phyloP scores from a whole-genome alignment of 768 basidiomycete genomes.

The Mycena maculata region DNA sequence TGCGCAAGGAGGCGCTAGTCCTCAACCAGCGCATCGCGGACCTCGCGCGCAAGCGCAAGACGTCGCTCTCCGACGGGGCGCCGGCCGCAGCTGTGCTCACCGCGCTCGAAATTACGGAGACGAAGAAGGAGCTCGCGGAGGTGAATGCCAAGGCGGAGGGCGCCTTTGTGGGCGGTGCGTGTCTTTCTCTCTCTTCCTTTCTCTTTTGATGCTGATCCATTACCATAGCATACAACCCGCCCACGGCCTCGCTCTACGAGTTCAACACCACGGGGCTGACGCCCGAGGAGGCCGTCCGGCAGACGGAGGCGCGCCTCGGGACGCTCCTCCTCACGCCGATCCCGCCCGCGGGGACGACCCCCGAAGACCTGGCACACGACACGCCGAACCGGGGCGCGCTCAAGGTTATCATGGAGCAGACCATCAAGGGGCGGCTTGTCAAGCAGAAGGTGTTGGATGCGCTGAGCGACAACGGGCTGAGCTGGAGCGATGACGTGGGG shows the following conservation, averaged over 20 bases:
- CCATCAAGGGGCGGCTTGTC: slow-evolving; percentile 32
- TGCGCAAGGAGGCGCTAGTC: slow-evolving; percentile 34
- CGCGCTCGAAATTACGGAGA: slow-evolving; percentile 28
- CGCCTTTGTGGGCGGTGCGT: slow-evolving; percentile 31
- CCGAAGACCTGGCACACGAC: slow-evolving; percentile 30
- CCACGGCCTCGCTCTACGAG: slow-evolving; percentile 34
- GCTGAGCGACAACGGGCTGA: slow-evolving; percentile 26
- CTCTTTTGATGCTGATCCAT: background rate
- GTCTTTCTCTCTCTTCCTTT: background rate
- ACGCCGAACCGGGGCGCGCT: slow-evolving; percentile 32
- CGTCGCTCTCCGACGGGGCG: slow-evolving; percentile 13
- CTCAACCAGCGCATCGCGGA: slow-evolving; percentile 29
- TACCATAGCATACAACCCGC: slow-evolving; percentile 29
- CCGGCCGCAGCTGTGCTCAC: slow-evolving; percentile 24
- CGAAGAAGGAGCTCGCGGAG: slow-evolving; percentile 29
- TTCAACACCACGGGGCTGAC: slow-evolving; percentile 36
- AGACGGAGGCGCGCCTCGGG: slow-evolving; percentile 31
- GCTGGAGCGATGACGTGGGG: slow-evolving; percentile 21
- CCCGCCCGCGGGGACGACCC: slow-evolving; percentile 27
- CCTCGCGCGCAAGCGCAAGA: slow-evolving; percentile 27
- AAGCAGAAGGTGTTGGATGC: slow-evolving; percentile 26
- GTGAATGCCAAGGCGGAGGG: slow-evolving; percentile 33
- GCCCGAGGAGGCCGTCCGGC: slow-evolving; percentile 31
- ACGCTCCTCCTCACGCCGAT: slow-evolving; percentile 29
- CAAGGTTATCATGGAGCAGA: slow-evolving; percentile 31